Base-by-base conservation (phyloP, 2,329 filamentous ascomycete genomes). In the Colletotrichum sp. region DNA sequence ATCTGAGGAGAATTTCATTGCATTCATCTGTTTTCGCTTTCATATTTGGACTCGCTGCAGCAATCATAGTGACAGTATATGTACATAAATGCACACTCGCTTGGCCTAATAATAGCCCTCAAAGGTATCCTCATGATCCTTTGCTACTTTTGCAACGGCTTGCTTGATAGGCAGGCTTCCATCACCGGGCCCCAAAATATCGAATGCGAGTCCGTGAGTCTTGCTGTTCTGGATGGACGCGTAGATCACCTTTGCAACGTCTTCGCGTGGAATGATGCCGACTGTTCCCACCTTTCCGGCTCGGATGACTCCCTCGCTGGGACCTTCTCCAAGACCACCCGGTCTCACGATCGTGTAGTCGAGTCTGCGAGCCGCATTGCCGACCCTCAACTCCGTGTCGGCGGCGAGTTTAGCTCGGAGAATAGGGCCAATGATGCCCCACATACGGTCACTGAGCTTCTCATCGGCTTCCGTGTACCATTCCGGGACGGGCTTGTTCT, bases 321-420 rank as follows among this genome's bases (percentile, higher is more conserved):
- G 78, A 3, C 85, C 85, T 28, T 87, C 82, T n/a, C 78, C 83
- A 65, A 89, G 79, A 8, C 82, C 81, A 4, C 86, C 86, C 0
- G 87, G 86, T 39, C 87, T 78, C 66, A 88, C 82, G 72, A 88
- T 88, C 10, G 87, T 89, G 80, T 87, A 89, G 30, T 86, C 83
- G 68, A 89, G 78, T 7, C 82, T 82, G 13, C 86, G 77, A 34
- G 80, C 78, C 62, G 73, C 80, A 75, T 88, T 88, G 12, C 83
- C 82, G 12, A 80, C 83, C 59, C 85, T 83, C 28, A 88, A 78
- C 71, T 82, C 81, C 67, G 80, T 81, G 78, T 88, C 87, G 2
- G 86, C 87, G 10, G 81, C 84, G 26, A 86, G 81, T 77, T 89
- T 88, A 4, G 87, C 87, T 39, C 81, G 72, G 82, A 86, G 83